Percentiles rank a stretch among this genome's conserved stretches.
phyloP scores from a whole-genome alignment of 495 filamentous ascomycete genomes.

The Neurospora hispaniola region DNA sequence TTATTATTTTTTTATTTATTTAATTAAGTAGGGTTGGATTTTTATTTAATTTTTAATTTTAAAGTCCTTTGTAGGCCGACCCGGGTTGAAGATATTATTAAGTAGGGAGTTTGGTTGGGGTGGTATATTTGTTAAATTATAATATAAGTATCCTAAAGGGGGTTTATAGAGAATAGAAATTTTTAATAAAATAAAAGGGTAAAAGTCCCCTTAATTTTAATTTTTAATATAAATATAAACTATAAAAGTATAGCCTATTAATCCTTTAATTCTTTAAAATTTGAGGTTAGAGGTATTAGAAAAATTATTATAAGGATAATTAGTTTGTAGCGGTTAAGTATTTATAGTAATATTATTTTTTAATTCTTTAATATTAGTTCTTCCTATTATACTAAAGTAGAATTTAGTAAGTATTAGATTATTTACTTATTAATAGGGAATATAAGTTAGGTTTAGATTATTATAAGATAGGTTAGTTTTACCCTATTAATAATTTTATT shows the following conservation, averaged over 20 bases:
- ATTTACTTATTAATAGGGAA: too few relatives aligned
- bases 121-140: conserved; percentile 61
- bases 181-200: conserved; percentile 69
- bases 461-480: too few relatives aligned
- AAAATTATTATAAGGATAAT: conserved; percentile 64
- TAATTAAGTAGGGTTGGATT: conserved; percentile 61
- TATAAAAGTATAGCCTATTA: conserved; percentile 67
- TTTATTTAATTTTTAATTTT: conserved; percentile 58
- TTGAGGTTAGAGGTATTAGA: conserved; percentile 68
- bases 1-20: conserved; percentile 74
- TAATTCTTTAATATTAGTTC: conserved; percentile 44
- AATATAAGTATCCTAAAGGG: conserved; percentile 58
- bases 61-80: conserved; percentile 55
- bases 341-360: conserved; percentile 37
- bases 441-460: too few relatives aligned
- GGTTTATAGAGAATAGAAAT: conserved; percentile 68
- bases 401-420: too few relatives aligned
- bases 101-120: conserved; percentile 61
- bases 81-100: conserved; percentile 66
- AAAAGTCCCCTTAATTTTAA: conserved; percentile 71
- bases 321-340: conserved; percentile 46
- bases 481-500: not conserved
- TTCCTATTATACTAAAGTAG: conserved; percentile 36
- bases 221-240: conserved; percentile 72
- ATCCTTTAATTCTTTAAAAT: conserved; percentile 68